Conservation (phyloP, 768 basidiomycete genomes). For the Tulasnella sp. region DNA sequence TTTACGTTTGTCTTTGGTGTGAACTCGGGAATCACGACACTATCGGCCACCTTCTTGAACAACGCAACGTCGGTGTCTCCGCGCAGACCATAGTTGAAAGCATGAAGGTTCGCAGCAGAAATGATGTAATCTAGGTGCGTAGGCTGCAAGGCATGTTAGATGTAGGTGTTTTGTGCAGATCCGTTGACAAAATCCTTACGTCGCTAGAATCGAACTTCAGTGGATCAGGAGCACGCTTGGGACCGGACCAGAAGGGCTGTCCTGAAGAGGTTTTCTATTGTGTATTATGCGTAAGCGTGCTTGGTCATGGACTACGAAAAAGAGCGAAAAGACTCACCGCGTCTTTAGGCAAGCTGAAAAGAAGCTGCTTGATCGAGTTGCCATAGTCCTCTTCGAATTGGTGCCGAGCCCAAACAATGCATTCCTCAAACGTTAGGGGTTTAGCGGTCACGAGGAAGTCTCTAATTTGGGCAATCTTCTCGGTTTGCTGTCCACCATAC, state of each 20-base stretch:
- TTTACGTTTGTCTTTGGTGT: conserved; percentile 90
- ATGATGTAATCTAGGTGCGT: conserved; percentile 88
- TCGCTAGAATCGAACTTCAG: conserved; percentile 84
- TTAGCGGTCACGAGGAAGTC: conserved; percentile 90
- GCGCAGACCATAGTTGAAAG: conserved; percentile 95
- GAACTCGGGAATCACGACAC: conserved; percentile 87
- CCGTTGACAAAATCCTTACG: conserved; percentile 54
- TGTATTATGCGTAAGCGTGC: neutral
- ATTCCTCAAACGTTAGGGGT: conserved; percentile 95
- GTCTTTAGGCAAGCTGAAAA: conserved; percentile 95
- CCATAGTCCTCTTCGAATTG: conserved; percentile 94
- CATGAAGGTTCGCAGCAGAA: conserved; percentile 93
- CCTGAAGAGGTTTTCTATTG: conserved; percentile 74
- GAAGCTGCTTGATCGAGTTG: conserved; percentile 88
- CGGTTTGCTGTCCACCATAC: conserved; percentile 88
- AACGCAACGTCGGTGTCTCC: conserved; percentile 78
- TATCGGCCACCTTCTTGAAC: conserved; percentile 83
- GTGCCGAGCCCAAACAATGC: conserved; percentile 93
- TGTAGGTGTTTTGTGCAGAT: conserved; percentile 23
- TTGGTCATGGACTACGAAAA: neutral
- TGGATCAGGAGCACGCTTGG: conserved; percentile 94
- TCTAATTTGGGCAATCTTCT: conserved; percentile 85
- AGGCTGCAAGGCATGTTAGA: conserved; percentile 47
- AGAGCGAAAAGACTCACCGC: conserved; percentile 50
- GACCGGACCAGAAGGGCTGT: conserved; percentile 98